Evolutionary conservation across 106 monocot genomes (phyloP), one percentile per base, ranked within the genome.

Genomic region (Narthecium ossifragum): DNA sequence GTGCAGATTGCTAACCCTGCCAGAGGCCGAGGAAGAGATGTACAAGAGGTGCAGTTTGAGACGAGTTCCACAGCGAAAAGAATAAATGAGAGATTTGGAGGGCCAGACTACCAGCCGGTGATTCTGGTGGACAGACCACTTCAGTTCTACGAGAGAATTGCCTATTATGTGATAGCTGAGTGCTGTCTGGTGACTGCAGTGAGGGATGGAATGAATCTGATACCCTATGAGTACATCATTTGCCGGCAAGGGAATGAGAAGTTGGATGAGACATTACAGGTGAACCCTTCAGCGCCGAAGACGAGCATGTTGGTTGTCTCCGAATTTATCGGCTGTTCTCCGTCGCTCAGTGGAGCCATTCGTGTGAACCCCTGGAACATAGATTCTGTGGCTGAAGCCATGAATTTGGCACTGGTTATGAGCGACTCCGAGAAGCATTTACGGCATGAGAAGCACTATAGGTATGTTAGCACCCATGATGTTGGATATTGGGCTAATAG

Each of bases 171-270:
- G 3, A 65, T 79, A 37, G 68, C 79, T 2, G 79, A 79, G 48
- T 73, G 79, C 31, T 79, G 79, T 34, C 69, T 79, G 21, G 79
- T 79, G 5, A 79, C 73, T 55, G 73, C 79, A 49, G 79, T 79
- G n/a, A 69, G 79, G 31, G 79, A 79, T 43, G 79, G 79, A 31
- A 79, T 79, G 79, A 79, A 79, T 61, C 73, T 79, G 1, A 74
- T 79, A 10, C 79, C 79, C 14, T 79, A 79, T 45, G 73, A 79
- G 59, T 79, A 79, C 46, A 79, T 79, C 8, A 61, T 79, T 56
- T 69, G 73, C 50, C 51, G 73, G 6, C 79, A 79, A 51, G 79
- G 69, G 2, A 80, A 70, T 61, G 59, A 69, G 10, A 73, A 51
- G 27, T 46, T 79, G 59, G 52, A 79, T 40, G 14, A 59, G 25